These are phyloP conservation scores for Cladosporium velox DNA, from an alignment of 2,329 filamentous ascomycete species.

Conservation along the genomic window DNA sequence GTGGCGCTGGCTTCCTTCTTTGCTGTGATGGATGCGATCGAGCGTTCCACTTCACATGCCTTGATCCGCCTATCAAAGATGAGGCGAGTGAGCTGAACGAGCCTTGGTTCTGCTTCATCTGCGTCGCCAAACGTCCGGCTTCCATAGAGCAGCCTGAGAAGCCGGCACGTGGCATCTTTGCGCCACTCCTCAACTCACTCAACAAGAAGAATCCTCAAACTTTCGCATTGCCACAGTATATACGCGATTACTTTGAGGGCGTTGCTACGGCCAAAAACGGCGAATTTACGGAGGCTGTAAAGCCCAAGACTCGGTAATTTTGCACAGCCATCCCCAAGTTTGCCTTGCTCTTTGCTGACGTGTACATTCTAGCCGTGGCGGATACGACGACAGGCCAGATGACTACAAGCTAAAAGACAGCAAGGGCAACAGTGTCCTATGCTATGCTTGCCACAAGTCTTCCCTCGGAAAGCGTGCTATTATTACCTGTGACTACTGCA, in stretches of 20 bases:
- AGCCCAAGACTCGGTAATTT: conserved; percentile 57
- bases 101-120: conserved; percentile 80
- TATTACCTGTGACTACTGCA: conserved; percentile 82
- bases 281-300: conserved; percentile 70
- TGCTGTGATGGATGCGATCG: conserved; percentile 92
- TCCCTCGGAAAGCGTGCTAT: conserved; percentile 66
- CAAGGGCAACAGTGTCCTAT: conserved; percentile 76
- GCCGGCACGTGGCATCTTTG: conserved; percentile 56
- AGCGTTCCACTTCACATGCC: conserved; percentile 86
- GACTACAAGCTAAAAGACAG: conserved; percentile 55
- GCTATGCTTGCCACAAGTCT: conserved; percentile 71
- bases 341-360: conserved; percentile 9
- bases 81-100: conserved; percentile 60
- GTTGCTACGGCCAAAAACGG: conserved; percentile 76
- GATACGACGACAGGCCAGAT: conserved; percentile 50
- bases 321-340: neutral
- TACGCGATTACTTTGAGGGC: conserved; percentile 77
- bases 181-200: conserved; percentile 59
- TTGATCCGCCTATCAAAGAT: conserved; percentile 70
- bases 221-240: conserved; percentile 63
- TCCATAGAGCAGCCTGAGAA: conserved; percentile 35
- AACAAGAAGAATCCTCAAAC: conserved; percentile 39
- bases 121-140: conserved; percentile 49
- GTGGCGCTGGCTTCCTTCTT: conserved; percentile 78
- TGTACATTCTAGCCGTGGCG: conserved; percentile 28